phyloP scores from a whole-genome alignment of 306 rosid genomes.

The Corylus avellana region DNA sequence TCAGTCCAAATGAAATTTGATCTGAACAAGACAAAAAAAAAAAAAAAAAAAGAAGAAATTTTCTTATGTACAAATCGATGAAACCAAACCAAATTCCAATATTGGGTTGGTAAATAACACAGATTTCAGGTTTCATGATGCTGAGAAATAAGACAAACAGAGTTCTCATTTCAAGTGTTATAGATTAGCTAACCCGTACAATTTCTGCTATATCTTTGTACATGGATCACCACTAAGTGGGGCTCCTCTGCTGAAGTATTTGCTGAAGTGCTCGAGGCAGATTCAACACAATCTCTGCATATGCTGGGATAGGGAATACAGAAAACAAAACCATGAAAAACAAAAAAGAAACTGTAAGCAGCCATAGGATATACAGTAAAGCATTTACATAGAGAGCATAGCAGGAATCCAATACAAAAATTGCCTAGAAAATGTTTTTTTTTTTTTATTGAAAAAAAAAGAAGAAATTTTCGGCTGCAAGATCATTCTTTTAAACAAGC shows the following conservation, averaged over 20 bases:
- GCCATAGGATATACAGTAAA: constrained; percentile 5
- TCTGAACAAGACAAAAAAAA: background rate
- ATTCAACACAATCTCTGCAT: constrained; percentile 88
- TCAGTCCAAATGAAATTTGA: background rate
- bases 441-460: too few relatives aligned
- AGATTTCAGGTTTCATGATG: constrained; percentile 11
- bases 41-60: background rate
- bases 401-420: background rate
- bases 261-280: constrained; percentile 72
- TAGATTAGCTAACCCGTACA: constrained; percentile 6
- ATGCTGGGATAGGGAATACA: constrained; percentile 52
- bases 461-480: background rate
- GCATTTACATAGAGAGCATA: constrained; percentile 1
- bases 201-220: constrained; percentile 45
- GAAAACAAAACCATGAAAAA: constrained; percentile 14
- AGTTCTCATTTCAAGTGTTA: background rate
- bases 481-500: background rate
- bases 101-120: constrained; percentile 1
- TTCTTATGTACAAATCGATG: constrained; percentile 28
- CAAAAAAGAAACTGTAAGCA: constrained; percentile 1
- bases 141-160: background rate
- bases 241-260: constrained; percentile 40
- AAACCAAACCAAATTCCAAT: constrained; percentile 21
- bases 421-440: constrained; percentile 4
- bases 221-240: constrained; percentile 29